phyloP scores from a whole-genome alignment of 2,329 filamentous ascomycete species.

The Graphilbum ipis-grandicollis region DNA sequence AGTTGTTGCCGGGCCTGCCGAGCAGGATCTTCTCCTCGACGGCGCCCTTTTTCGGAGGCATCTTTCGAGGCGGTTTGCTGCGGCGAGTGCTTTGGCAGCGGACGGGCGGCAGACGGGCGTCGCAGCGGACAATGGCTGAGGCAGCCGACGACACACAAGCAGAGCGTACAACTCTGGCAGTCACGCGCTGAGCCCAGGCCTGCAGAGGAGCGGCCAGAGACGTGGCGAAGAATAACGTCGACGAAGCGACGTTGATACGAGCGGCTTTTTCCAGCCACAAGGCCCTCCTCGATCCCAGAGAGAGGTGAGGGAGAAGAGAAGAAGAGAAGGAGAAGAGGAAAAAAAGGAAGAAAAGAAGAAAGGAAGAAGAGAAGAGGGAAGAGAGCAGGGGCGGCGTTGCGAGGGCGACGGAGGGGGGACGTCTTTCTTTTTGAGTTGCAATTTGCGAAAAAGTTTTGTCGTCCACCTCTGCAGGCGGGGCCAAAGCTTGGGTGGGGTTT shows the following conservation, averaged over 20 bases:
- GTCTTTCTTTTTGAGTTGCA: background rate
- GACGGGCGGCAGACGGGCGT: too few relatives aligned
- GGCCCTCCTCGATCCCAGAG: background rate
- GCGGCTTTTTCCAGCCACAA: conserved; percentile 7
- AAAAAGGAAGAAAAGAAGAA: conserved; percentile 2
- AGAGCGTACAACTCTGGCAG: too few relatives aligned
- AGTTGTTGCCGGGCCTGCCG: conserved; percentile 88
- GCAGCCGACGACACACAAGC: too few relatives aligned
- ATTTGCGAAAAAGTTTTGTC: background rate
- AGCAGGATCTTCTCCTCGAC: conserved; percentile 93
- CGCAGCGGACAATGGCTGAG: too few relatives aligned
- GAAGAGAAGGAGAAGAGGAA: conserved; percentile 2
- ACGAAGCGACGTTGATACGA: conserved; percentile 19
- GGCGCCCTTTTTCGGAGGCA: conserved; percentile 88
- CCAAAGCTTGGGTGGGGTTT: background rate
- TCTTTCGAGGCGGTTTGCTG: conserved; percentile 46
- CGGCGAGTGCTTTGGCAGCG: conserved; percentile 22
- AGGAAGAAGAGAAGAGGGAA: background rate
- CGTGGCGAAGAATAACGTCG: conserved; percentile 17
- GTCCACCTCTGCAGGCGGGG: background rate
- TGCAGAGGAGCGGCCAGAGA: too few relatives aligned
- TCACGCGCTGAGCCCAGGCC: conserved; percentile 5
- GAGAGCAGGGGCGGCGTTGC: background rate
- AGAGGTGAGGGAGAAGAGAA: conserved; percentile 7
- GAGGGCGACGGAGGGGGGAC: background rate